Conservation (phyloP, 192 early-diverging fungal genomes). For the Rhizophagus clarus region DNA sequence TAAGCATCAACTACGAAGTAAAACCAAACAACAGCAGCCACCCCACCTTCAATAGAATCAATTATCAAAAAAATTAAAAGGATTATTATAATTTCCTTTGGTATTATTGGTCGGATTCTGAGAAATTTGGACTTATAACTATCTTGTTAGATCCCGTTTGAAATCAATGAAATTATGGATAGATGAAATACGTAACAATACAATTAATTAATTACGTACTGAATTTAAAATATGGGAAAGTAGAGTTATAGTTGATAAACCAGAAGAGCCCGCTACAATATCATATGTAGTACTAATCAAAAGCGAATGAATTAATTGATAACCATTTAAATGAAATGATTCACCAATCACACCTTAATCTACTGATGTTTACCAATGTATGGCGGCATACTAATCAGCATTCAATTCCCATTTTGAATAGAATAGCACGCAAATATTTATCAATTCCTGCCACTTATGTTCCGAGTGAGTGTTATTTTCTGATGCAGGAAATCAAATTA, state of each 20-base stretch:
- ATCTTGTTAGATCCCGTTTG: neutral
- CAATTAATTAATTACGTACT: too few species aligned
- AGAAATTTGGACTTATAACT: neutral
- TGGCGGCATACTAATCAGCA: neutral
- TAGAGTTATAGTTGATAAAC: neutral
- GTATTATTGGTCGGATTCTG: neutral
- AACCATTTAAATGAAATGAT: slow-evolving; percentile 21
- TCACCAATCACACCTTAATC: neutral
- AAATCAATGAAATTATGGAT: slow-evolving; percentile 3
- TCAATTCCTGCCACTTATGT: too few species aligned
- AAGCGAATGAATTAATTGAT: slow-evolving; percentile 1
- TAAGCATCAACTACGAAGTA: neutral
- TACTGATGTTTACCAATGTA: slow-evolving; percentile 8
- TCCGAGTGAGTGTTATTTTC: too few species aligned
- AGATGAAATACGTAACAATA: too few species aligned
- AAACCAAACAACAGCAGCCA: neutral
- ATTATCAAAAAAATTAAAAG: neutral
- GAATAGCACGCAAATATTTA: too few species aligned
- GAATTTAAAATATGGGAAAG: slow-evolving; percentile 18
- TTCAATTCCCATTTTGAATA: too few species aligned
- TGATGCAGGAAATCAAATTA: too few species aligned
- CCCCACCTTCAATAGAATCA: neutral
- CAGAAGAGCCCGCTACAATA: neutral
- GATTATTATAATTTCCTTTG: neutral
- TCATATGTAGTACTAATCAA: neutral